Conservation (phyloP, 768 basidiomycete genomes). For the Plicaturopsis crispa region DNA sequence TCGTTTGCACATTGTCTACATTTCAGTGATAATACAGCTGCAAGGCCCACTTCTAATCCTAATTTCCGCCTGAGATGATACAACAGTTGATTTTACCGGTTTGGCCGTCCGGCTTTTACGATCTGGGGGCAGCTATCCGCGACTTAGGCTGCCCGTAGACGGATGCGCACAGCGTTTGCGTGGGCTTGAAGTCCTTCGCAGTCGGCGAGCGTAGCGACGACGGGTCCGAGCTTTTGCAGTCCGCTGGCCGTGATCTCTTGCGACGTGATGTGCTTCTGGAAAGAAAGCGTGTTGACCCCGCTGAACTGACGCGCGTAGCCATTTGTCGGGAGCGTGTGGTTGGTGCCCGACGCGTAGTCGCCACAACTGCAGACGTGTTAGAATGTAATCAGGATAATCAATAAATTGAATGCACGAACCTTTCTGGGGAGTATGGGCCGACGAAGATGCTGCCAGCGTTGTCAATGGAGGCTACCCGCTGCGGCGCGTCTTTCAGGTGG, state of each 20-base stretch:
- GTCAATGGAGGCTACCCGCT: conserved; percentile 56
- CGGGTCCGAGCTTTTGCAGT: conserved; percentile 71
- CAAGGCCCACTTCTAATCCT: no score
- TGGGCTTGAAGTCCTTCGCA: conserved; percentile 94
- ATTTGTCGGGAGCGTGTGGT: conserved; percentile 95
- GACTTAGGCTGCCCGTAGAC: conserved; percentile 35
- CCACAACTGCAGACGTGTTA: conserved; percentile 60
- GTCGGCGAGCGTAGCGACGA: conserved; percentile 85
- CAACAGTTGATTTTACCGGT: no score
- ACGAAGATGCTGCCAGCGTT: conserved; percentile 98
- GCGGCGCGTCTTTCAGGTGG: conserved; percentile 70
- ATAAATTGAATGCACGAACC: conserved; percentile 25
- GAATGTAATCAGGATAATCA: conserved; percentile 1
- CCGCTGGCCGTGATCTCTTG: conserved; percentile 85
- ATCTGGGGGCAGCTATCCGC: background rate
- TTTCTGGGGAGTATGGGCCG: conserved; percentile 91
- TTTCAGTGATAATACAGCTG: no score
- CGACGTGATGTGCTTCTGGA: conserved; percentile 98
- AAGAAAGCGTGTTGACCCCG: conserved; percentile 93
- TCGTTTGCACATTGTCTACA: no score
- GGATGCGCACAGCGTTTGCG: conserved; percentile 90
- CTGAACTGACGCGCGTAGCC: conserved; percentile 98
- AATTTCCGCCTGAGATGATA: no score
- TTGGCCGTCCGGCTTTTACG: no score
- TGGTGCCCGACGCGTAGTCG: conserved; percentile 98